Base-by-base conservation (phyloP, 768 basidiomycete species). In the Panus rudis region DNA sequence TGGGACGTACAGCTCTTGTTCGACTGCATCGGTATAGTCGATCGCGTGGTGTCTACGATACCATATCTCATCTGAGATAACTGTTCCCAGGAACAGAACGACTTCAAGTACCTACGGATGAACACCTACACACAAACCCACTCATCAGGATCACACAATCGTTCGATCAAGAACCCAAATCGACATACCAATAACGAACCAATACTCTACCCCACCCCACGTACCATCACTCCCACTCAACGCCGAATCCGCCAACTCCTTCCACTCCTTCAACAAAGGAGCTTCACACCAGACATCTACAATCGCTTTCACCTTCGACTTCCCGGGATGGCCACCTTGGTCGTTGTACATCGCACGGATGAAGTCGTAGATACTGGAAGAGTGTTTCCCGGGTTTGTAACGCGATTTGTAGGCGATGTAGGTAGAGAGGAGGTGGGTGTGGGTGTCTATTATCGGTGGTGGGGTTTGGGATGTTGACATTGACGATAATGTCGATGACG, bases 231-330 rank as follows among this genome's bases (percentile, higher is more conserved):
- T n/a, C n/a, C n/a, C n/a, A n/a, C n/a, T n/a, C 45, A 81, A 22
- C 2, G 84, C 84, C 1, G 80, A 77, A 59, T 88, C 82, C 1
- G 88, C 88, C 33, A 86, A 67, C 47, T 81, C 81, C 52, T 67
- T 75, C 86, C 86, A 90, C 6, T 67, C 16, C 25, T 49, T 64
- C 47, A 65, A 66, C 12, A 87, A 77, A 0, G 88, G 84, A 0
- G 83, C 84, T 54, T 91, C 90, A 51, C 90, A 92, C 83, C 86
- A 92, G 2, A 92, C 90, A 51, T 92, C 90, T 5, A 92, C 78
- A 41, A 92, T 70, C 4, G 79, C 72, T 41, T 76, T 65, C 3
- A 90, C 77, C 27, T 71, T 71, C 10, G 10, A 10, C n/a, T n/a
- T n/a, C n/a, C n/a, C n/a, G 28, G 28, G 28, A 30, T 30, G 28